A percentile compares a stretch with the other conserved stretches of the same genome.
These are phyloP conservation scores for Aspergillus sp. DNA, from an alignment of 2,329 filamentous ascomycete genomes.

Conservation along the genomic window DNA sequence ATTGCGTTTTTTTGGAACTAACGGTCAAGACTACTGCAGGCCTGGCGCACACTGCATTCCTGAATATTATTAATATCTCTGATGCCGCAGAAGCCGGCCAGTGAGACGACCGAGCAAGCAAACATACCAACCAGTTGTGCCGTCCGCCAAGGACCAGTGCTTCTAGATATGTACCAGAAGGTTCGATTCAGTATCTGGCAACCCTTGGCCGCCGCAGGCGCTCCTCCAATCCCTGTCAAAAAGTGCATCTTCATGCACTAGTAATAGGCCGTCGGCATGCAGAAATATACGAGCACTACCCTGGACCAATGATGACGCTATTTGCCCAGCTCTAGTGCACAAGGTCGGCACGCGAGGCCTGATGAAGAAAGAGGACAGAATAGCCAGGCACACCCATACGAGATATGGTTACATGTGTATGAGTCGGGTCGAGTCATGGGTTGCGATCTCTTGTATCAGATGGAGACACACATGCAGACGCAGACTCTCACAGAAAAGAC, in stretches of 20 bases:
- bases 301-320: background rate
- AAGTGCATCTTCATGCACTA: background rate
- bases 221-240: background rate
- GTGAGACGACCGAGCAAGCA: background rate
- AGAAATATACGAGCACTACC: background rate
- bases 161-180: conserved; percentile 37
- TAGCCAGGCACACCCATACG: conserved; percentile 25
- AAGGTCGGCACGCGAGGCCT: background rate
- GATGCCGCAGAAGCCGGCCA: background rate
- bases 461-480: background rate
- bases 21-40: background rate
- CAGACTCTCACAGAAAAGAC: background rate
- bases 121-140: background rate
- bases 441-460: background rate
- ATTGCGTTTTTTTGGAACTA: background rate
- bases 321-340: background rate
- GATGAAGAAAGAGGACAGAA: background rate
- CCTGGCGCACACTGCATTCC: background rate
- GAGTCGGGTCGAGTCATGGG: conserved; percentile 2
- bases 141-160: conserved; percentile 15
- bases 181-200: conserved; percentile 20
- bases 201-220: conserved; percentile 1
- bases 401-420: conserved; percentile 15
- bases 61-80: background rate
- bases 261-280: conserved; percentile 1